Base-by-base conservation (phyloP, 257 asterid genomes). In the Catharanthus roseus region DNA sequence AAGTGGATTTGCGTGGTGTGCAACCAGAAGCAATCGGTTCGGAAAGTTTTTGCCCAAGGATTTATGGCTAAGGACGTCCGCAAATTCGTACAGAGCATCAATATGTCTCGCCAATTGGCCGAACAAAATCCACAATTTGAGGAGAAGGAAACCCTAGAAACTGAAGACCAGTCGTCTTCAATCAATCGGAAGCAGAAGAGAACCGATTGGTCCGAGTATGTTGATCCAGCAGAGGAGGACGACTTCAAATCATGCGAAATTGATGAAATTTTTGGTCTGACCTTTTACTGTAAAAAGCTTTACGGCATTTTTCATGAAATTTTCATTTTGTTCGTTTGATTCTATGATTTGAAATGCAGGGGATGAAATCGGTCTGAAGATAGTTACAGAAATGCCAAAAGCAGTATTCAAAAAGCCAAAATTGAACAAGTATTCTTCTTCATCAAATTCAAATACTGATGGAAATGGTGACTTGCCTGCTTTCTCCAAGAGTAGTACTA, bases 1-100 rank as follows among this genome's bases (percentile, higher is more conserved):
- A 88, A 82, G 67, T 93, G 99, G 99, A 81, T 18, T 74, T 93
- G 99, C 82, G 96, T 85, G 26, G 93, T 89, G 51, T 93, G 99
- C 84, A 88, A 91, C 78, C 78, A 88, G 90, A 93, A 87, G 81
- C 97, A 93, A 68, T 89, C 99, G 3, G 81, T 85, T 24, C 81
- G 86, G 31, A 85, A 82, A 69, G 92, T 89, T 42, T 89, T 82
- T 47, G 85, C 92, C 10, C 88, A 80, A 55, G 85, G 87, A 15
- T 79, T 80, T 64, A 82, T 86, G 96, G 99, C 97, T 34, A 93
- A 84, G 75, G 95, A 88, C 51, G 85, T 93, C 10, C 95, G 97
- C 50, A 49, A 69, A 51, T 86, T 91, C 82, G 96, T 93, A 67
- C 99, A 93, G 86, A 86, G 45, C 47, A 89, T 89, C 85, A 93